Evolutionary conservation across 164 flowering plant species (phyloP).

Genomic region (Protea cynaroides): DNA sequence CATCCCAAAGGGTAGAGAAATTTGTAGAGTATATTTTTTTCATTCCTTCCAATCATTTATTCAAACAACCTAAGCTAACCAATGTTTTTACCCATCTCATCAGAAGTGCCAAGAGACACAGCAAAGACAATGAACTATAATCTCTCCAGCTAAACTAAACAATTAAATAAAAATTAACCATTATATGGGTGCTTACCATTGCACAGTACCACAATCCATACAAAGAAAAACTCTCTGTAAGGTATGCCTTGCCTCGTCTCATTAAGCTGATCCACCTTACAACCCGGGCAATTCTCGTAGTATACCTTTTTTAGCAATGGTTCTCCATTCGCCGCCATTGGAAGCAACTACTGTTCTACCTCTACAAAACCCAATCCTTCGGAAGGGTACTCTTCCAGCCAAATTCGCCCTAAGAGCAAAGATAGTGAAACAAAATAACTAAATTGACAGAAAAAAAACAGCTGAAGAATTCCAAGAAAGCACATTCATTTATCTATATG

Average conservation of each 20-base stretch:
- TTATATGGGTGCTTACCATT: conserved; percentile 6
- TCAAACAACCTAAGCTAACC: no score
- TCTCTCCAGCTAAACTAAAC: neutral
- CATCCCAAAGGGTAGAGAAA: no score
- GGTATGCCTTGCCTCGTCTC: conserved; percentile 32
- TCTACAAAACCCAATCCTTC: neutral
- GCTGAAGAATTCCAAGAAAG: no score
- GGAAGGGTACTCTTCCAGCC: no score
- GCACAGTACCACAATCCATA: conserved; percentile 10
- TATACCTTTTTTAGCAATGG: neutral
- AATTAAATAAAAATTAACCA: neutral
- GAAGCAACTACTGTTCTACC: neutral
- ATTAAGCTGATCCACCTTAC: conserved; percentile 18
- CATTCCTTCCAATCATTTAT: no score
- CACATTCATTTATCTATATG: no score
- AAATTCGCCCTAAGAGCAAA: no score
- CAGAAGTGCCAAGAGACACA: neutral
- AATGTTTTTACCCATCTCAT: no score
- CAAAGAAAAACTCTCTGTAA: conserved; percentile 9
- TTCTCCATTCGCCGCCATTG: neutral
- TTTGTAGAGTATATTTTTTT: no score
- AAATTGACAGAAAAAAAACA: no score
- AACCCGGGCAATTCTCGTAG: neutral
- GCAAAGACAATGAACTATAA: neutral
- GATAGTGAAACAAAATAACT: no score